Evolutionary conservation across 2,329 filamentous ascomycete species (phyloP), one percentile per base, ranked within the genome.

Genomic region (Seiridium cupressi): DNA sequence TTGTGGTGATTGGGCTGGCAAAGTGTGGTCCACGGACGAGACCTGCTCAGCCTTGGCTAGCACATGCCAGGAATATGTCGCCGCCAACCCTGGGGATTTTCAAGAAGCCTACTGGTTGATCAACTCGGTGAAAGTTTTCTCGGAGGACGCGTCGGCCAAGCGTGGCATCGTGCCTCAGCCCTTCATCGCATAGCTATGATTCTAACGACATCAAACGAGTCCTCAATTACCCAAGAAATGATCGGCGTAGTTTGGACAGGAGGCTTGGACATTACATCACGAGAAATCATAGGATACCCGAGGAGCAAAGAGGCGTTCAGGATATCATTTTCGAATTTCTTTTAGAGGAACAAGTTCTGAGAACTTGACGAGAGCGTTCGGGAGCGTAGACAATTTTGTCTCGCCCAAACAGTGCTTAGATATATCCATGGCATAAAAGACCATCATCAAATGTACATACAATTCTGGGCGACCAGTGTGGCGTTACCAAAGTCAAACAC

Each of bases 1-100:
- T 73, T 97, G 93, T 74, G 93, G 93, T 26, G 85, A 89, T 70
- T 97, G 93, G 93, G 93, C 93, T 6, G 91, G 91, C 32, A 72
- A 78, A 47, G 85, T 88, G 40, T 96, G 90, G 89, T 68, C 70
- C 54, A 69, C 73, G 38, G 81, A 87, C 61, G 63, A 74, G 4
- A 81, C 83, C 48, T 93, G 90, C 73, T 76, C 81, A 1, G 75
- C 81, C 46, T 79, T 85, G 65, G 90, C 86, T 0, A 63, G 75
- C 44, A 88, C 86, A 1, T 97, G 93, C 78, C 71, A 87, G 35
- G 84, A 86, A 32, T 96, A 86, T 72, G 93, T 96, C 31, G 80
- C 81, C 58, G 78, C 83, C 66, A 90, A 93, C 73, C 90, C 92
- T 0, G 69, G 74, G 7, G 90, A 82, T 10, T 96, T 95, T 72